Conservation (phyloP, 257 asterid genomes). For the Petunia axillaris region DNA sequence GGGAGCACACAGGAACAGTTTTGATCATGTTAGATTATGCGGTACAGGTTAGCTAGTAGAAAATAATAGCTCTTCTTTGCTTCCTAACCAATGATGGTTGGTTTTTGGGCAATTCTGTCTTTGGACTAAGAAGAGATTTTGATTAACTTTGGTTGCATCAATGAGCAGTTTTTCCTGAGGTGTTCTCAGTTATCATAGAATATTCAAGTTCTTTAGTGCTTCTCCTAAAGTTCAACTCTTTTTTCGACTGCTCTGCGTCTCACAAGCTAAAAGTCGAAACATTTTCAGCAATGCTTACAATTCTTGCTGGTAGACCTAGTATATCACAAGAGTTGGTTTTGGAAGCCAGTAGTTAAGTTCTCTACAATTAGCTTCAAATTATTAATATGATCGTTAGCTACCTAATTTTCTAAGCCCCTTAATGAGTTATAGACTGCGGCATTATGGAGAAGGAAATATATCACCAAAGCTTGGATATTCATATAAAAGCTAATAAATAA, state of each 20-base stretch:
- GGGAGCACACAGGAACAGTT: constrained; percentile 40
- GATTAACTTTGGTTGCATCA: constrained; percentile 29
- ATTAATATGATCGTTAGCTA: no score
- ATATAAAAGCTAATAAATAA: no score
- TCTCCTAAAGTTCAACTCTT: neutral
- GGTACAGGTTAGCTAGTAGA: constrained; percentile 21
- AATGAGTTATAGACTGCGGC: neutral
- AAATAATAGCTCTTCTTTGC: constrained; percentile 49
- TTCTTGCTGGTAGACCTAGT: neutral
- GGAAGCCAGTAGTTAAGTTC: no score
- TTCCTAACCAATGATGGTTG: constrained; percentile 31
- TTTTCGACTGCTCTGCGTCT: neutral
- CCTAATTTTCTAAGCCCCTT: neutral
- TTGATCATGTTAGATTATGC: constrained; percentile 33
- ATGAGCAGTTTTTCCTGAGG: constrained; percentile 43
- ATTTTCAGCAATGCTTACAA: neutral
- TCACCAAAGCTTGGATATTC: no score
- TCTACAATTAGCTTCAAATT: neutral
- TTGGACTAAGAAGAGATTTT: constrained; percentile 46
- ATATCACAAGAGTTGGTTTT: neutral
- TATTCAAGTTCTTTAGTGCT: neutral
- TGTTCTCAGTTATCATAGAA: constrained; percentile 32
- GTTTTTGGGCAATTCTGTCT: constrained; percentile 20
- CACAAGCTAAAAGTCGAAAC: neutral
- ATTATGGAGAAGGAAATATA: no score